Percentiles rank a stretch among this genome's conserved stretches.
phyloP scores from a whole-genome alignment of 345 rosid species.

The Litchi chinensis region DNA sequence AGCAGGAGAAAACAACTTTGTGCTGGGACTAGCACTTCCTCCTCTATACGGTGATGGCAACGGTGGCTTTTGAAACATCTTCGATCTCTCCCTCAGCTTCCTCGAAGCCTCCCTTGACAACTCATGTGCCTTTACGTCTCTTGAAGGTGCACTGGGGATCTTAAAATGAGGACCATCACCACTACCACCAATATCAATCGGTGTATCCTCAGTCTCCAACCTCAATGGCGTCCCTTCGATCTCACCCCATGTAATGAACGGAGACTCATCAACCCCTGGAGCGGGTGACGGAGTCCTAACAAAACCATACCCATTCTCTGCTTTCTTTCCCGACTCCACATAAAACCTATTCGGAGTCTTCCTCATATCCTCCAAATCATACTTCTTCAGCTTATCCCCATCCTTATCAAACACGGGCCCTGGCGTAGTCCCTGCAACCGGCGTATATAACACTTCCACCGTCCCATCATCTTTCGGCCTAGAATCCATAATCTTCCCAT shows the following conservation, averaged over 20 bases:
- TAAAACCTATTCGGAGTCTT: constrained; percentile 82
- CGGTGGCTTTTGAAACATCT: constrained; percentile 87
- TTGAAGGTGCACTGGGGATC: constrained; percentile 71
- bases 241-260: constrained; percentile 98
- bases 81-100: constrained; percentile 76
- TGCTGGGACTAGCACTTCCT: constrained; percentile 95
- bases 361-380: constrained; percentile 89
- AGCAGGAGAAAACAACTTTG: constrained; percentile 81
- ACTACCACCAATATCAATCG: constrained; percentile 85
- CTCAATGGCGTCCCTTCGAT: constrained; percentile 96
- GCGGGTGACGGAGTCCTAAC: constrained; percentile 96
- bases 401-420: constrained; percentile 63
- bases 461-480: constrained; percentile 82
- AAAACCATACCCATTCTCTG: constrained; percentile 85
- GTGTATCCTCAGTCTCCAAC: constrained; percentile 87
- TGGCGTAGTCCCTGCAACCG: constrained; percentile 76
- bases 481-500: constrained; percentile 83
- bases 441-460: constrained; percentile 79
- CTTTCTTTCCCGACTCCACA: constrained; percentile 69
- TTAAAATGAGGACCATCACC: constrained; percentile 83
- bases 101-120: constrained; percentile 90
- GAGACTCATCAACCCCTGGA: constrained; percentile 88
- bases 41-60: constrained; percentile 86
- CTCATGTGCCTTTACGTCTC: constrained; percentile 87
- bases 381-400: constrained; percentile 75